Evolutionary conservation across 257 asterid genomes (phyloP), one percentile per base, ranked within the genome.

Genomic region (Striga asiatica): DNA sequence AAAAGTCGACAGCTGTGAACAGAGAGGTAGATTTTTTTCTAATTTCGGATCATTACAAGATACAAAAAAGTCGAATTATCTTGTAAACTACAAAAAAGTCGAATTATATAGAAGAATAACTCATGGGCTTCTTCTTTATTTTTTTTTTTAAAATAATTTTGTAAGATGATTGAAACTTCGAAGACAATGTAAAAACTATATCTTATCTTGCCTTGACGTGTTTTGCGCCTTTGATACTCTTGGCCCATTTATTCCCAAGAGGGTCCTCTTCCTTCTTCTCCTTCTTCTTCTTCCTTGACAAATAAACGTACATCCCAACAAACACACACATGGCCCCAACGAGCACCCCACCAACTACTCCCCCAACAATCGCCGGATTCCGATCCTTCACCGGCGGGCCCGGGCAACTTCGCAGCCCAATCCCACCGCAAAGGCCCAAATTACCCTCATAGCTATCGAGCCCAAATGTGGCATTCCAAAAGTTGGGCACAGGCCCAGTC

Each of bases 1-100:
- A 41, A 80, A 83, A 82, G 70, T 76, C 4, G 80, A 78, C 31
- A 83, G 78, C 94, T 83, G 89, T n/a, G n/a, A n/a, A n/a, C n/a
- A n/a, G n/a, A n/a, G n/a, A n/a, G n/a, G n/a, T n/a, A n/a, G n/a
- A n/a, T n/a, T n/a, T n/a, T n/a, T n/a, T n/a, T n/a, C n/a, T n/a
- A n/a, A n/a, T n/a, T n/a, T n/a, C n/a, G n/a, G n/a, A n/a, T n/a
- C n/a, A n/a, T n/a, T n/a, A n/a, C n/a, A n/a, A n/a, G n/a, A n/a
- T n/a, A n/a, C n/a, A n/a, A n/a, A n/a, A n/a, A n/a, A n/a, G n/a
- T n/a, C n/a, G n/a, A n/a, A n/a, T n/a, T n/a, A n/a, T n/a, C n/a
- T n/a, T n/a, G n/a, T n/a, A n/a, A n/a, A n/a, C n/a, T n/a, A n/a
- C n/a, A n/a, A n/a, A n/a, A n/a, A n/a, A n/a, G 31, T 18, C 19